Evolutionary conservation across 768 basidiomycete genomes (phyloP).

Genomic region (Mycena olivaceomarginata): DNA sequence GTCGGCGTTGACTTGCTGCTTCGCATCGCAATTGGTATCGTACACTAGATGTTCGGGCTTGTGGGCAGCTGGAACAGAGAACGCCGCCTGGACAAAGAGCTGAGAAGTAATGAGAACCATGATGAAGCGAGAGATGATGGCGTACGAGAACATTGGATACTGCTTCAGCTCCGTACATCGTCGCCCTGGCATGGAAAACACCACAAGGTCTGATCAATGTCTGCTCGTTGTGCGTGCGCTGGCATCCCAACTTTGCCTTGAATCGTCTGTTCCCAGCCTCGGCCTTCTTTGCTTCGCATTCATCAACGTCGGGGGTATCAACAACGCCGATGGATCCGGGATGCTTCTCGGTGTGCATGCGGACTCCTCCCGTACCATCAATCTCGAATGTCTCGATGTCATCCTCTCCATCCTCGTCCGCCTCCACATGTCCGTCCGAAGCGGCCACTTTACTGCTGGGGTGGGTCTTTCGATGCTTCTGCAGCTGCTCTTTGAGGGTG

Average conservation of each 20-base stretch:
- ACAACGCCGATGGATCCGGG: slow-evolving; percentile 5
- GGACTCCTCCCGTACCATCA: background rate
- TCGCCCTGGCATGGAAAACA: no score
- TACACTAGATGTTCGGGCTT: no score
- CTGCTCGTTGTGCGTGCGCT: slow-evolving; percentile 48
- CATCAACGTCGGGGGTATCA: background rate
- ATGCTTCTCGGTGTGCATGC: background rate
- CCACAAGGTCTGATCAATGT: slow-evolving; percentile 35
- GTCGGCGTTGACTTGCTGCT: no score
- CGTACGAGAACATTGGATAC: no score
- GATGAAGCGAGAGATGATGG: no score
- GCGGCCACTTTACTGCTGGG: background rate
- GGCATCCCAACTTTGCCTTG: slow-evolving; percentile 38
- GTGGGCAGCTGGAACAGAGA: no score
- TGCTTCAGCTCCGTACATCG: no score
- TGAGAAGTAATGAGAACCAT: no score
- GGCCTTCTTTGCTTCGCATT: slow-evolving; percentile 28
- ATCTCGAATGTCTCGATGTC: slow-evolving; percentile 20
- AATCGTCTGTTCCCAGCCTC: slow-evolving; percentile 19
- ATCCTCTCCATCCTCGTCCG: background rate
- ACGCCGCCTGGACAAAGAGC: no score
- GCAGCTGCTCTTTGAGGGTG: slow-evolving; percentile 13
- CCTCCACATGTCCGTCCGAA: background rate
- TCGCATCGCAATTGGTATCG: no score
- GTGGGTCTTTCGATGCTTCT: slow-evolving; percentile 19